A percentile compares a stretch with the other conserved stretches of the same genome.
phyloP scores from a whole-genome alignment of 176 grass and related monocot species.

The Eragrostis nindensis region DNA sequence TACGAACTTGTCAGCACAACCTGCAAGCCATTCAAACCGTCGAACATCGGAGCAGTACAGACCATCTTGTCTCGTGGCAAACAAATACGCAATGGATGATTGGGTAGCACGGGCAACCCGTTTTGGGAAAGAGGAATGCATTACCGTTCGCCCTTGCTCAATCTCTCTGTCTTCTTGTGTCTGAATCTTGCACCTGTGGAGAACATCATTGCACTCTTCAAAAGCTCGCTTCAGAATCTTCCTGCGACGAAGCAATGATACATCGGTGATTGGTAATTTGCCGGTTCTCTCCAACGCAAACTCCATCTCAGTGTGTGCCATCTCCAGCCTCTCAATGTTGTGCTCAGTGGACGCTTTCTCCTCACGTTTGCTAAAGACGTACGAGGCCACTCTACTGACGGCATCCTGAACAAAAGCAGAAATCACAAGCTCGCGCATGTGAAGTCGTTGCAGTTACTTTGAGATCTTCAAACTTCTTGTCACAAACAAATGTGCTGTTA shows the following conservation, averaged over 20 bases:
- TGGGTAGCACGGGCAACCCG: background rate
- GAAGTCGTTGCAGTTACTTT: too few relatives aligned
- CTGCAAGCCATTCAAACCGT: background rate
- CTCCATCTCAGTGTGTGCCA: background rate
- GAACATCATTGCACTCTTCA: background rate
- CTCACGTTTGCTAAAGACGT: background rate
- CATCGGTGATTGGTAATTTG: background rate
- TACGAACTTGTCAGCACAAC: background rate
- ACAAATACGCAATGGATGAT: background rate
- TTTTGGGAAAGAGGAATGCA: background rate
- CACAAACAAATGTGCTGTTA: too few relatives aligned
- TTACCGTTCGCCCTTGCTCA: background rate
- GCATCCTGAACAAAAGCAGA: background rate
- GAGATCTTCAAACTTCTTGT: too few relatives aligned
- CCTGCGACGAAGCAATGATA: background rate
- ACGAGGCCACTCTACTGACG: background rate
- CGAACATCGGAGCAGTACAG: background rate
- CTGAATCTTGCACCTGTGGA: background rate
- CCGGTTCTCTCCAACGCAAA: background rate
- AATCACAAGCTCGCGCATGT: too few relatives aligned
- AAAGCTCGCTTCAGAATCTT: background rate
- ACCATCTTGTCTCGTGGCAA: background rate
- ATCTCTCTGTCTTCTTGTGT: background rate
- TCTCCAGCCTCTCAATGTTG: background rate
- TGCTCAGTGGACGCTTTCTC: background rate